A percentile compares a stretch with the other conserved stretches of the same genome.
These are phyloP conservation scores for Rutstroemia sp. DNA, from an alignment of 2,329 filamentous ascomycete species.

Conservation along the genomic window DNA sequence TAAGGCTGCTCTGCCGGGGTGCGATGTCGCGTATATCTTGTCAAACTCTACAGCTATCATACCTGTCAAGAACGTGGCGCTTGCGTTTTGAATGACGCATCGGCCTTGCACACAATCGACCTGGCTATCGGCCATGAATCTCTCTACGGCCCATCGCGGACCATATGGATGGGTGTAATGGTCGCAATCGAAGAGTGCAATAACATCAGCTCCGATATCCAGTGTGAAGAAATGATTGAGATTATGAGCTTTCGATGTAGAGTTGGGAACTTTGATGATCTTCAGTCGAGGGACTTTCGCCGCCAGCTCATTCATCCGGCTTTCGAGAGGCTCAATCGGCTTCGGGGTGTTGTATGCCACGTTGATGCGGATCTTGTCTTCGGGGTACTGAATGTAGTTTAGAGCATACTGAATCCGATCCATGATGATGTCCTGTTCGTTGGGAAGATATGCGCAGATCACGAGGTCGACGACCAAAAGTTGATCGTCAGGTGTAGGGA, in stretches of 20 bases:
- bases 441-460: constrained; percentile 43
- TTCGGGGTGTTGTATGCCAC: constrained; percentile 42
- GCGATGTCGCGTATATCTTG: constrained; percentile 44
- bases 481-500: constrained; percentile 34
- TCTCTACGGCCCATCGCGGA: constrained; percentile 40
- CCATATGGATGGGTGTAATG: constrained; percentile 43
- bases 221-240: constrained; percentile 40
- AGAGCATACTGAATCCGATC: constrained; percentile 39
- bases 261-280: constrained; percentile 40
- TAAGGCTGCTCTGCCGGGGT: constrained; percentile 39
- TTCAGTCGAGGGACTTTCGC: constrained; percentile 34
- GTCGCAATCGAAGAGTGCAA: constrained; percentile 42
- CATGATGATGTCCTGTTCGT: constrained; percentile 42
- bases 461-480: constrained; percentile 38
- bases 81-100: constrained; percentile 41
- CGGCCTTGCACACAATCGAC: constrained; percentile 42
- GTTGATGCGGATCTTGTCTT: constrained; percentile 39
- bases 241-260: constrained; percentile 43
- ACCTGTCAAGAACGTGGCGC: constrained; percentile 35
- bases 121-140: constrained; percentile 35
- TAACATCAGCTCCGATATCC: constrained; percentile 37
- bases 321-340: constrained; percentile 39
- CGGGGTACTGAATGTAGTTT: constrained; percentile 39
- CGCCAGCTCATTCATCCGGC: constrained; percentile 33
- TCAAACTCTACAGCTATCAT: constrained; percentile 44